Base-by-base conservation (phyloP, 192 early-diverging fungal genomes). In the Radiomyces spectabilis region DNA sequence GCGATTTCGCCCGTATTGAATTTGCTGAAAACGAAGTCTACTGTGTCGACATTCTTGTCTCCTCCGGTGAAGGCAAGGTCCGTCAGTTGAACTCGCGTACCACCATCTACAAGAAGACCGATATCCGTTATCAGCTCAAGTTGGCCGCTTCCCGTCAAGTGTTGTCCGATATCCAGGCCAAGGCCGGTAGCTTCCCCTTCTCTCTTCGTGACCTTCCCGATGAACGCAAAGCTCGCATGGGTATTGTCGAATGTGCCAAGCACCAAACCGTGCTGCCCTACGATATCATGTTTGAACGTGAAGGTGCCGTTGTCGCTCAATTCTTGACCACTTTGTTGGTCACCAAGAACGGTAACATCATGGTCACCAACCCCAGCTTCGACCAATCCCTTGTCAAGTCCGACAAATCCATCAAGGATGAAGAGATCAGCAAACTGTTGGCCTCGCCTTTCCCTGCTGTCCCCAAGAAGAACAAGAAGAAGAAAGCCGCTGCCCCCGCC, bases 21-120 rank as follows among this genome's bases (percentile, higher is more conserved):
- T 88, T 90, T 51, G 80, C 72, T 29, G 89, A 92, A 61, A 87
- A 90, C 50, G 88, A 98, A 73, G 93, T 94, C n/a, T 98, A 93
- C 72, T 74, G 84, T 41, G 73, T 98, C 18, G 92, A 95, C 59
- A 85, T 98, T 41, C 84, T 89, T 41, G 68, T 98, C 48, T 89
- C 91, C 37, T 80, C 86, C 21, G 93, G 92, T 33, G 91, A 93
- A 30, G 95, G 93, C 50, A 92, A 90, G 70, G 77, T 86, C 57
- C 78, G 79, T 59, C 68, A 75, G 52, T 73, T 74, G 41, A 74
- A 80, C 18, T 61, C 78, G 27, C 87, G 95, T 59, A 94, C 93
- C 54, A 93, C 88, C 54, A 75, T 98, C 57, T 98, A 82, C 88
- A 90, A 90, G 73, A 91, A 93, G 75, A 85, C 86, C 6, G 79